Base-by-base conservation (phyloP, 306 rosid species). In the Pachyrhizus erosus region DNA sequence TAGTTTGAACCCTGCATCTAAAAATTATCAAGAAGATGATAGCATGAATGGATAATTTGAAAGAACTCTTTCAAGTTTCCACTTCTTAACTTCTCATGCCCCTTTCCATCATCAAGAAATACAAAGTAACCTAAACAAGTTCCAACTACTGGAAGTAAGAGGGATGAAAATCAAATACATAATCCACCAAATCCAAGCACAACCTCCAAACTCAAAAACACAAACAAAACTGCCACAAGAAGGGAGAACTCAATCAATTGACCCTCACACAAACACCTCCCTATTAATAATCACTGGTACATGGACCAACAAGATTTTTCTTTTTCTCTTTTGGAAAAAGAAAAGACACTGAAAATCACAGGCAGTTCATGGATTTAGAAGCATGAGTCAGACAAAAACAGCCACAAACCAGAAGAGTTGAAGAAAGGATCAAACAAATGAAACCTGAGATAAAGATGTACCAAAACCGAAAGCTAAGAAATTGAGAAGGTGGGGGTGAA, bases 161-260 rank as follows among this genome's bases (percentile, higher is more conserved):
- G 79, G 52, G 14, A 45, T 37, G 31, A 37, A 31, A 39, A 64
- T 51, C 45, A 37, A 33, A 55, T 75, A 29, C 70, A 46, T 21
- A 40, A 60, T 73, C 24, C 71, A 57, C 57, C 23, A 74, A 55
- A 43, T 26, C 49, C 13, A 75, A 39, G 14, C n/a, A 29, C 46
- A 34, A 55, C 54, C 73, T 57, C 68, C 43, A 79, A 80, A 74
- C 68, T 51, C 64, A 5, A 62, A 49, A 65, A 67, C 75, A 76
- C 15, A 84, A 37, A 34, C 23, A 7, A 24, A 84, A 64, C 54
- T 46, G 34, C 24, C 13, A 5, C 65, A 78, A 70, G 45, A 24
- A 72, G 54, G 58, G 34, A 77, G 10, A 71, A 24, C 5, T 26
- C 14, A 43, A 34, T 37, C 81, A 75, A 67, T 23, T 46, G 75